Conservation (phyloP, 1,284 basidiomycete species). For the Kalmanozyma brasiliensis region DNA sequence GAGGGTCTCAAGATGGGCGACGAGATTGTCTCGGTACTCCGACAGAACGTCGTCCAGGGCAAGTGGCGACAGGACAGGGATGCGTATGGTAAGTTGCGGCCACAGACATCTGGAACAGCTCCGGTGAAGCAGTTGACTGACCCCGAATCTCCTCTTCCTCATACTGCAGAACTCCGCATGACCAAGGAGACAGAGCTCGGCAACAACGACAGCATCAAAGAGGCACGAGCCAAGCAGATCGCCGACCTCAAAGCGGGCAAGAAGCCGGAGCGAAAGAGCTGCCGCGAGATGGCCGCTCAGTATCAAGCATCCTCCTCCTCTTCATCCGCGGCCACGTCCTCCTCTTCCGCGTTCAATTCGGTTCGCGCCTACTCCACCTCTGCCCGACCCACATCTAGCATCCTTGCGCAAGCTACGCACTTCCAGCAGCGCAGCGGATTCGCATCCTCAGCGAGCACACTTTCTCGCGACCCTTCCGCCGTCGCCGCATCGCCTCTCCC, state of each 20-base stretch:
- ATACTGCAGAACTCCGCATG: slow-evolving; percentile 53
- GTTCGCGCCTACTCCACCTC: slow-evolving; percentile 38
- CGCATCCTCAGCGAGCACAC: slow-evolving; percentile 15
- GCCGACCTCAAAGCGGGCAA: slow-evolving; percentile 56
- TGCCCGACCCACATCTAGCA: slow-evolving; percentile 12
- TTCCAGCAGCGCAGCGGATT: slow-evolving; percentile 32
- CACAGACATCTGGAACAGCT: too few species aligned
- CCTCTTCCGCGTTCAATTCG: slow-evolving; percentile 28
- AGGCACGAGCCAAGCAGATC: slow-evolving; percentile 51
- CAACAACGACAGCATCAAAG: slow-evolving; percentile 64
- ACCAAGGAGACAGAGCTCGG: slow-evolving; percentile 65
- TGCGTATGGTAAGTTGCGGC: slow-evolving; percentile 50
- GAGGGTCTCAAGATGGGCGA: slow-evolving; percentile 60
- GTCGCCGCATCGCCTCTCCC: slow-evolving; percentile 40
- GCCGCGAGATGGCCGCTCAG: slow-evolving; percentile 44
- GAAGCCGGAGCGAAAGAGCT: slow-evolving; percentile 47
- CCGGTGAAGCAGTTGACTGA: neutral
- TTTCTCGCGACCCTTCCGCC: slow-evolving; percentile 36
- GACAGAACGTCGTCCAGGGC: slow-evolving; percentile 66
- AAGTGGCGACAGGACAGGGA: slow-evolving; percentile 46
- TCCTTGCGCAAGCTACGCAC: slow-evolving; percentile 17
- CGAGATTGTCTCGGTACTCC: slow-evolving; percentile 58
- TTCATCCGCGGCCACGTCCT: slow-evolving; percentile 31
- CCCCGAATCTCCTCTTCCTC: neutral
- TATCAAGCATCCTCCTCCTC: slow-evolving; percentile 22